A percentile compares a stretch with the other conserved stretches of the same genome.
phyloP scores from a whole-genome alignment of 768 basidiomycete genomes.

The Collybiopsis luxurians region DNA sequence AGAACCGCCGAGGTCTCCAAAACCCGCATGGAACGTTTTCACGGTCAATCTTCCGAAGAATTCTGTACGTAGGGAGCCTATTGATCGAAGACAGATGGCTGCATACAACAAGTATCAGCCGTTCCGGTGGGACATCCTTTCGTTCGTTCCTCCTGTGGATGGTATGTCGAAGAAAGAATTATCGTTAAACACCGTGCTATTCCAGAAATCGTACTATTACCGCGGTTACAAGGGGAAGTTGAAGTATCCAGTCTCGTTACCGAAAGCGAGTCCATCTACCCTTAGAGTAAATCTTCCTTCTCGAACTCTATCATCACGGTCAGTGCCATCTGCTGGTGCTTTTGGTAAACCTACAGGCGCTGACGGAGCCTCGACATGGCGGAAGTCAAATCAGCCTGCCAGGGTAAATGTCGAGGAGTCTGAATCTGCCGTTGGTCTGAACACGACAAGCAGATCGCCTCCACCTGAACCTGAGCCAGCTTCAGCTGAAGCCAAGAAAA shows the following conservation, averaged over 20 bases:
- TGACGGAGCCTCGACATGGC: slow-evolving; percentile 11
- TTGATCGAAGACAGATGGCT: slow-evolving; percentile 47
- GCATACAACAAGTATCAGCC: slow-evolving; percentile 37
- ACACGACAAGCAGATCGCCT: slow-evolving; percentile 51
- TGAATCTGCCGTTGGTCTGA: slow-evolving; percentile 27
- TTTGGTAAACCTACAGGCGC: slow-evolving; percentile 11
- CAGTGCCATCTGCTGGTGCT: slow-evolving; percentile 1
- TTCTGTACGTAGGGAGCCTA: slow-evolving; percentile 38
- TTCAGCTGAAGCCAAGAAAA: not conserved
- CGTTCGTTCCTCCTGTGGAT: slow-evolving; percentile 69
- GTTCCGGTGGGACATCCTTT: slow-evolving; percentile 62
- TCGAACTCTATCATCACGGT: not conserved
- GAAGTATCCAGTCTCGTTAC: slow-evolving; percentile 41
- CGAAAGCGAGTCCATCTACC: slow-evolving; percentile 22
- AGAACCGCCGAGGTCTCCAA: slow-evolving; percentile 49
- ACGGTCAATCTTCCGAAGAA: slow-evolving; percentile 47
- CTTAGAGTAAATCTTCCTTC: not conserved
- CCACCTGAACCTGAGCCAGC: slow-evolving; percentile 34
- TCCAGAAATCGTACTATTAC: slow-evolving; percentile 34
- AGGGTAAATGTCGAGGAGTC: not conserved
- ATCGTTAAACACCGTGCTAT: slow-evolving; percentile 63
- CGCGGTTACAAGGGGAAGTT: slow-evolving; percentile 33
- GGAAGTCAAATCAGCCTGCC: slow-evolving; percentile 9
- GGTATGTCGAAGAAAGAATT: slow-evolving; percentile 61
- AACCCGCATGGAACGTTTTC: slow-evolving; percentile 33